These are phyloP conservation scores for Candida silvatica DNA, from an alignment of 805 yeast species.

Conservation along the genomic window DNA sequence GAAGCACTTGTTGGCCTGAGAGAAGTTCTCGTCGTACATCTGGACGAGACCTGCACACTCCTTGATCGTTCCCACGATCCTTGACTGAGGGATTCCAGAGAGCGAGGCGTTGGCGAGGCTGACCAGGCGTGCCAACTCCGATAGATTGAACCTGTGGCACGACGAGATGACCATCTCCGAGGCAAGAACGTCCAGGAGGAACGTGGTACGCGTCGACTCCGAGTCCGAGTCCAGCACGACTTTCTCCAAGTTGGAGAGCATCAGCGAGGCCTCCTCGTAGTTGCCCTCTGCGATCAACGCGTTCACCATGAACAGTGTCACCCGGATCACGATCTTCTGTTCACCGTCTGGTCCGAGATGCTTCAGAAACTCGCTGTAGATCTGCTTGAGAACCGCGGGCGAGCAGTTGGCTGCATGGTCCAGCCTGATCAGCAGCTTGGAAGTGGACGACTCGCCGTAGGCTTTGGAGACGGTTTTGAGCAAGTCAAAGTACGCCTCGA, in stretches of 20 bases:
- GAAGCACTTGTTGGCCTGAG: slow-evolving; percentile 39
- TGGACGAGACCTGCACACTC: slow-evolving; percentile 71
- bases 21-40: slow-evolving; percentile 52
- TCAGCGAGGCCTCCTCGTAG: slow-evolving; percentile 24
- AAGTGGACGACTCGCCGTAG: slow-evolving; percentile 23
- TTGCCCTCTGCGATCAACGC: slow-evolving; percentile 22
- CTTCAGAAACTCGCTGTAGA: slow-evolving; percentile 14
- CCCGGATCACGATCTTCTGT: slow-evolving; percentile 39
- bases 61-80: slow-evolving; percentile 61
- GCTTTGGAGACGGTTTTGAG: slow-evolving; percentile 10
- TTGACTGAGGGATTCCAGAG: slow-evolving; percentile 68
- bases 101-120: slow-evolving; percentile 37
- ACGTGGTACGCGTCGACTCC: slow-evolving; percentile 38
- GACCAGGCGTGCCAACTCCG: slow-evolving; percentile 37
- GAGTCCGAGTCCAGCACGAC: slow-evolving; percentile 27
- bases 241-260: slow-evolving; percentile 29
- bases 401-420: slow-evolving; percentile 14
- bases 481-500: slow-evolving; percentile 15
- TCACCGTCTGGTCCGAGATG: slow-evolving; percentile 3
- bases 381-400: slow-evolving; percentile 8
- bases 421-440: slow-evolving; percentile 21
- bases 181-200: slow-evolving; percentile 56
- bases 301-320: slow-evolving; percentile 36
- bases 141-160: slow-evolving; percentile 25
- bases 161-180: slow-evolving; percentile 51